Evolutionary conservation across 1,284 basidiomycete species (phyloP), one percentile per base, ranked within the genome.

Genomic region (Microbotryum intermedium): DNA sequence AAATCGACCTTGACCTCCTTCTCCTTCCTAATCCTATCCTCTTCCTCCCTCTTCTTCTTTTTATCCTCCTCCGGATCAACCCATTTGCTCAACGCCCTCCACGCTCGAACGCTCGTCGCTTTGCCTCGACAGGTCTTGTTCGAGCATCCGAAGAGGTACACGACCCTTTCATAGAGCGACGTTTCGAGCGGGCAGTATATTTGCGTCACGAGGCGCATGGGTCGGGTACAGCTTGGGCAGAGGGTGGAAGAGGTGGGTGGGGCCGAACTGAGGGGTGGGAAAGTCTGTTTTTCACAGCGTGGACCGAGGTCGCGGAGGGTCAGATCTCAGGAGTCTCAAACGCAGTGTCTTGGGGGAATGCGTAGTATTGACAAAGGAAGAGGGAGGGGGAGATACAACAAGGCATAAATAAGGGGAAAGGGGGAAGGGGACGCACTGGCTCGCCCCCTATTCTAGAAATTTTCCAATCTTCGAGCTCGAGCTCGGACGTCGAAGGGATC

Each of bases 181-280:
- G 83, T 78, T 71, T 89, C 85, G 66, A 90, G 83, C 0, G 88
- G 88, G 73, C 86, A 90, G 86, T 87, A 90, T 69, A 90, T 80
- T 68, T 90, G 87, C 16, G 87, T 78, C 39, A 90, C 79, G 26
- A 90, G 79, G 65, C 87, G 83, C 85, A 86, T 89, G 0, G 84
- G 81, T 21, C 78, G 75, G 7, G 78, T 77, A 75, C 88, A 90
- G 57, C 79, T 75, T 71, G 81, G 83, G 81, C 88, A 90, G 71
- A 53, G 2, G 72, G 71, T 18, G 74, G 77, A 42, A 72, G 72
- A 52, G 63, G 68, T 21, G 67, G 65, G 16, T 67, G 70, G 55
- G 76, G 71, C 64, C 76, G 74, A 7, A 72, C 74, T 74, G 76
- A 61, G 34, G 23, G 55, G 30, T 25, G 49, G 61, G 58, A 67